phyloP scores from a whole-genome alignment of 306 rosid species.

The Cucurbita moschata region DNA sequence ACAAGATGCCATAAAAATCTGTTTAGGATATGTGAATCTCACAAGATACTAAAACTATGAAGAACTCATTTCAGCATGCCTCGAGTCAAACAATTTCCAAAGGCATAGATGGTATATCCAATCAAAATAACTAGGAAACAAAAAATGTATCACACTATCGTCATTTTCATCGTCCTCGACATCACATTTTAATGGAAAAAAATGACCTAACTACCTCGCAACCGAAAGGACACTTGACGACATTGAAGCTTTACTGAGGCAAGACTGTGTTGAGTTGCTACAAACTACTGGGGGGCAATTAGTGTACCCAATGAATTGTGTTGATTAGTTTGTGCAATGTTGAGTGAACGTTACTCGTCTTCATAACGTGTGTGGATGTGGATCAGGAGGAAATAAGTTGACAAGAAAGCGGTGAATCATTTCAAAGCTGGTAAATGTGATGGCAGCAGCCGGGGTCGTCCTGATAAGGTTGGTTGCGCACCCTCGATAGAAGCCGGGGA shows the following conservation, averaged over 20 bases:
- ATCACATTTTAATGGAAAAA: not conserved
- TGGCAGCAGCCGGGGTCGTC: conserved; percentile 81
- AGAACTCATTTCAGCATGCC: not conserved
- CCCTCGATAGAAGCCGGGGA: conserved; percentile 69
- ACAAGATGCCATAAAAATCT: not conserved
- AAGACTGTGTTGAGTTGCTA: not conserved
- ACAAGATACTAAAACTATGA: not conserved
- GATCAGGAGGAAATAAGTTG: conserved; percentile 43
- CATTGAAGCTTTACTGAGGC: not conserved
- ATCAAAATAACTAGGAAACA: not conserved
- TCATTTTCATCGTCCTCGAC: not conserved
- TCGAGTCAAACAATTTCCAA: not conserved
- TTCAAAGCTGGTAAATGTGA: conserved; percentile 86
- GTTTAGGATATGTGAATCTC: not conserved
- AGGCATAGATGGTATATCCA: not conserved
- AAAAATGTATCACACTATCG: not conserved
- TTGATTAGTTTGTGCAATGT: not conserved
- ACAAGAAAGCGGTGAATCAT: conserved; percentile 86
- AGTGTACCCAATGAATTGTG: not conserved
- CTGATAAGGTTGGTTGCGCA: conserved; percentile 75
- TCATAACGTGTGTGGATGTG: conserved; percentile 49
- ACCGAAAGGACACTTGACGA: not conserved
- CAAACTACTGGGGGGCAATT: not conserved
- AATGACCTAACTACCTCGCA: not conserved
- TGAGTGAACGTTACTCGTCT: not conserved